A percentile compares a stretch with the other conserved stretches of the same genome.
phyloP scores from a whole-genome alignment of 2,329 filamentous ascomycete genomes.

The Colletotrichum sp. region DNA sequence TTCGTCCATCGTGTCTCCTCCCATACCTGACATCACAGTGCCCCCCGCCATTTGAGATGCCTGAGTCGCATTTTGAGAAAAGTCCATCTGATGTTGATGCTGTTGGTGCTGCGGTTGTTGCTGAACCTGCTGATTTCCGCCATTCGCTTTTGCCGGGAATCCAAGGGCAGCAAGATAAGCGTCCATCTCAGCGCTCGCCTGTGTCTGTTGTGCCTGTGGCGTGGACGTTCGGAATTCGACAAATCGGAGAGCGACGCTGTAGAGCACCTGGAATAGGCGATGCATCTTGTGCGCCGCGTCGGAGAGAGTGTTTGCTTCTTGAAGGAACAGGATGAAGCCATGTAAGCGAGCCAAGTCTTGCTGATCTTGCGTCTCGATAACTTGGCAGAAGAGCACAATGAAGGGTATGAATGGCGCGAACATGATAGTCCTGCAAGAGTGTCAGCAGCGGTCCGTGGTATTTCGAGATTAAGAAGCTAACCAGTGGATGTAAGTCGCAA shows the following conservation, averaged over 20 bases:
- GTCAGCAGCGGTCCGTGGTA: neutral
- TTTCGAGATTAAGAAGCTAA: conserved; percentile 23
- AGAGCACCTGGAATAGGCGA: conserved; percentile 62
- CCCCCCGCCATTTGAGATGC: neutral
- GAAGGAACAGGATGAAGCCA: conserved; percentile 56
- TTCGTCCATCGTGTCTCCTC: neutral
- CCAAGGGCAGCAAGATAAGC: conserved; percentile 58
- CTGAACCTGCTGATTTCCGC: neutral
- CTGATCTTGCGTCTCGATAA: conserved; percentile 49
- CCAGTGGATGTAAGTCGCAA: conserved; percentile 47
- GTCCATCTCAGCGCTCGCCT: conserved; percentile 47
- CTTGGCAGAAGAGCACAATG: conserved; percentile 57
- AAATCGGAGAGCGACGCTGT: conserved; percentile 63
- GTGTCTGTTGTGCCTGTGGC: conserved; percentile 33
- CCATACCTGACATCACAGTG: neutral
- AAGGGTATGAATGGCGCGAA: conserved; percentile 61
- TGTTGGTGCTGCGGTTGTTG: neutral
- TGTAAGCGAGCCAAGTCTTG: conserved; percentile 51
- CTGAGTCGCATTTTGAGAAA: neutral
- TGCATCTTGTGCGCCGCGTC: conserved; percentile 59
- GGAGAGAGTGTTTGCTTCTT: conserved; percentile 47
- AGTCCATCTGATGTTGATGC: neutral
- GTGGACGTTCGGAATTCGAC: conserved; percentile 54
- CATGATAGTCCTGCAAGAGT: conserved; percentile 42
- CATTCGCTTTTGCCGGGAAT: conserved; percentile 29